Conservation (phyloP, 2,329 filamentous ascomycete species). For the Cryphonectria carpinicola region DNA sequence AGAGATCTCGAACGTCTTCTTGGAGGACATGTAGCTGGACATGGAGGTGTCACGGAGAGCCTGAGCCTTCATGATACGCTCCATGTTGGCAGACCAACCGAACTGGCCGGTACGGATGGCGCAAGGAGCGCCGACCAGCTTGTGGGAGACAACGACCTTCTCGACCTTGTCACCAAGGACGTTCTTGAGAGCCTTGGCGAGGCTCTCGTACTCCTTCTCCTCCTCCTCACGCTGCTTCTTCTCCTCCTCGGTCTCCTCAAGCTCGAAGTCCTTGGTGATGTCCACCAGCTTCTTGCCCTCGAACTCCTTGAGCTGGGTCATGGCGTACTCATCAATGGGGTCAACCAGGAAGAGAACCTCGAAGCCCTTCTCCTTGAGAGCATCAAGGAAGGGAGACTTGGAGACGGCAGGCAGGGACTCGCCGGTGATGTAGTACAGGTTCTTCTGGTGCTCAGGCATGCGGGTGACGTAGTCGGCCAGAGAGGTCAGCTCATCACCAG, state of each 20-base stretch:
- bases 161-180: slow-evolving; percentile 99
- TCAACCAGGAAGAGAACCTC: slow-evolving; percentile 99
- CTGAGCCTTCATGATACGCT: slow-evolving; percentile 99
- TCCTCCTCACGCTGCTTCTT: slow-evolving; percentile 93
- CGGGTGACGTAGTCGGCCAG: slow-evolving; percentile 97
- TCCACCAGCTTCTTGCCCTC: slow-evolving; percentile 99
- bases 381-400: slow-evolving; percentile 98
- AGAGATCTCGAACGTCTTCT: slow-evolving; percentile 99
- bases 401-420: slow-evolving; percentile 98
- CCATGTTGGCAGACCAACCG: slow-evolving; percentile 99
- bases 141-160: slow-evolving; percentile 99
- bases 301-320: slow-evolving; percentile 99
- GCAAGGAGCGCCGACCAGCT: slow-evolving; percentile 91
- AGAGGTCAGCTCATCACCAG: slow-evolving; percentile 92
- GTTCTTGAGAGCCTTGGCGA: slow-evolving; percentile 98
- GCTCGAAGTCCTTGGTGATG: slow-evolving; percentile 99
- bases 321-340: slow-evolving; percentile 99
- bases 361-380: slow-evolving; percentile 98
- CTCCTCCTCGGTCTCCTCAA: slow-evolving; percentile 99
- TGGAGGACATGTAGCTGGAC: slow-evolving; percentile 99
- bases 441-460: slow-evolving; percentile 99
- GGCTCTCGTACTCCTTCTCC: slow-evolving; percentile 96
- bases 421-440: slow-evolving; percentile 99
- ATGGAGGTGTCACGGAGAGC: slow-evolving; percentile 99
- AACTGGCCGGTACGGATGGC: slow-evolving; percentile 99